phyloP scores from a whole-genome alignment of 768 basidiomycete genomes.

The Macrolepiota albuminosa region DNA sequence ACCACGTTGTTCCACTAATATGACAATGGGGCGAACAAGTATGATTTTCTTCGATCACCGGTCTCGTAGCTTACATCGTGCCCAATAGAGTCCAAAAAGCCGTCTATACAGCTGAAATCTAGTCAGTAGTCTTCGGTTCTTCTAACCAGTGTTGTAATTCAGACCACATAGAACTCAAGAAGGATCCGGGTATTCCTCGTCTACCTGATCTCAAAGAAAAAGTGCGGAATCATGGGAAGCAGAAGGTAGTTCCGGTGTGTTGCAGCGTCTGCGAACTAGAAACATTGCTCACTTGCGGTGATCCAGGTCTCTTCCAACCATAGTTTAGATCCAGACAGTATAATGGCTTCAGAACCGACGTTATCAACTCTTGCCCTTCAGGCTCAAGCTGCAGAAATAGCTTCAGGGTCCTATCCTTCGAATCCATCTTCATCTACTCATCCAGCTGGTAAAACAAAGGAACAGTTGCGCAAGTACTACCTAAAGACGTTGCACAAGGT shows the following conservation, averaged over 20 bases:
- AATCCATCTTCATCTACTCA: slow-evolving; percentile 30
- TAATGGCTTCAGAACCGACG: slow-evolving; percentile 68
- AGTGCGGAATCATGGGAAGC: slow-evolving; percentile 47
- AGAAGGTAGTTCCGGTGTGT: slow-evolving; percentile 39
- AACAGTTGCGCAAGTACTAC: slow-evolving; percentile 70
- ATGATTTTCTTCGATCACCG: slow-evolving; percentile 6
- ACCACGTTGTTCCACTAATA: slow-evolving; percentile 2
- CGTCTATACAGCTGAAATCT: slow-evolving; percentile 34
- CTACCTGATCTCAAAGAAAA: slow-evolving; percentile 66
- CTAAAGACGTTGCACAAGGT: slow-evolving; percentile 84
- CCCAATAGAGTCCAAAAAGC: slow-evolving; percentile 33
- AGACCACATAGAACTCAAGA: slow-evolving; percentile 61
- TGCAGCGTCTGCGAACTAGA: not conserved
- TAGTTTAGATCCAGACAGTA: slow-evolving; percentile 47
- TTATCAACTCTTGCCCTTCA: slow-evolving; percentile 53
- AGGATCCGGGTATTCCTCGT: slow-evolving; percentile 85
- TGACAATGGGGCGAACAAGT: slow-evolving; percentile 41
- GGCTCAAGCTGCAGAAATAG: slow-evolving; percentile 35
- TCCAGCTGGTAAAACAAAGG: slow-evolving; percentile 47
- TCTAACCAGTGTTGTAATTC: not conserved
- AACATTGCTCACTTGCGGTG: not conserved
- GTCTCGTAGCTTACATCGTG: not conserved
- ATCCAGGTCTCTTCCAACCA: slow-evolving; percentile 18
- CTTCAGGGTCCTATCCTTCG: slow-evolving; percentile 14
- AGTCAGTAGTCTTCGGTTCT: slow-evolving; percentile 24